Evolutionary conservation across 805 yeast species (phyloP).

Genomic region (Candida rishiriensis): DNA sequence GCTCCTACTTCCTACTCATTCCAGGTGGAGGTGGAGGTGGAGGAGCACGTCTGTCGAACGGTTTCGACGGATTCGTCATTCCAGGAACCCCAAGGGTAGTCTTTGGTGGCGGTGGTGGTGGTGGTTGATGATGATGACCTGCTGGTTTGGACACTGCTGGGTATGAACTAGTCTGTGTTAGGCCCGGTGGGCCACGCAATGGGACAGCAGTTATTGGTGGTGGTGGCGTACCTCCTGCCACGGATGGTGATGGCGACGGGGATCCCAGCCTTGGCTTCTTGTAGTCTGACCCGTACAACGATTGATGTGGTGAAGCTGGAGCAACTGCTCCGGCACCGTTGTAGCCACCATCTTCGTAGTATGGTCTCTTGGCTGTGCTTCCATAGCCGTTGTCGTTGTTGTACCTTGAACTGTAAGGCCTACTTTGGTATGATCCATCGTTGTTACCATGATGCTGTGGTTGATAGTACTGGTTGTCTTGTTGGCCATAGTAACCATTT

Average conservation of each 20-base stretch:
- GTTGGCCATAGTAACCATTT: too few species aligned
- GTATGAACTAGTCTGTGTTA: conserved; percentile 12
- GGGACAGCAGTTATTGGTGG: conserved; percentile 7
- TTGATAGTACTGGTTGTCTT: too few species aligned
- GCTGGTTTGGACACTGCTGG: conserved; percentile 1
- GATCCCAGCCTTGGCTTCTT: conserved; percentile 2
- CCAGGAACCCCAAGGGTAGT: conserved; percentile 12
- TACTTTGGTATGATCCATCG: too few species aligned
- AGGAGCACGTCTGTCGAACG: conserved; percentile 12
- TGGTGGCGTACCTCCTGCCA: conserved; percentile 3
- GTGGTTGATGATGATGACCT: conserved; percentile 1
- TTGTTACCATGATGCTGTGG: too few species aligned
- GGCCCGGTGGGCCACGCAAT: conserved; percentile 22
- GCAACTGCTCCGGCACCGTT: neutral
- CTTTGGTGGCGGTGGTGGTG: conserved; percentile 12
- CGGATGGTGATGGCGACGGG: conserved; percentile 5
- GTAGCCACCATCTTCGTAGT: too few species aligned
- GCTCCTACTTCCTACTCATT: too few species aligned
- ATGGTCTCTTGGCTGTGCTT: too few species aligned
- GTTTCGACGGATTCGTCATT: conserved; percentile 4
- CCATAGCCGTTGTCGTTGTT: too few species aligned
- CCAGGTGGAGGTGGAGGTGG: conserved; percentile 24
- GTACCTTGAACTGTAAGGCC: too few species aligned
- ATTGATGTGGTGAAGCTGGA: neutral
- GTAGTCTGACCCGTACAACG: neutral